These are phyloP conservation scores for Lojkania enalia DNA, from an alignment of 2,329 filamentous ascomycete species.

Conservation along the genomic window DNA sequence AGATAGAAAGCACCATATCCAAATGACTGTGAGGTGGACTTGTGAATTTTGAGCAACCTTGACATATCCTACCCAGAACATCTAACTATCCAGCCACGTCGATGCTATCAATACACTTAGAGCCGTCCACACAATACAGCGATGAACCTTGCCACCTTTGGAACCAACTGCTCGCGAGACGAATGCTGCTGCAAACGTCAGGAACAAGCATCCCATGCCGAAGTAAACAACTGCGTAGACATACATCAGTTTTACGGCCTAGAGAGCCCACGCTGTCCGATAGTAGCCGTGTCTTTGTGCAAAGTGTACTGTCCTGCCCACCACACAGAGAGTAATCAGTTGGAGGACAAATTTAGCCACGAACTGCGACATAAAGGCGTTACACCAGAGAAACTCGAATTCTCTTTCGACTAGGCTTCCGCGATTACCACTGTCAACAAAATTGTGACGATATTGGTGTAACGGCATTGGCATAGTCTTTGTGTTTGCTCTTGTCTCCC, in stretches of 20 bases:
- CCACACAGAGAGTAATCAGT: conserved; percentile 12
- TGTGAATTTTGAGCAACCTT: conserved; percentile 11
- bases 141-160: too few relatives aligned
- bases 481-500: background rate
- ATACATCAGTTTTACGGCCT: conserved; percentile 11
- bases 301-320: conserved; percentile 16
- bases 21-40: too few relatives aligned
- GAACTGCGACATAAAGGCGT: conserved; percentile 16
- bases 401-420: too few relatives aligned
- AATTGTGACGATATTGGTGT: too few relatives aligned
- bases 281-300: conserved; percentile 11
- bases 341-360: conserved; percentile 16
- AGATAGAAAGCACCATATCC: too few relatives aligned
- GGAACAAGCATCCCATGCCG: conserved; percentile 10
- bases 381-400: conserved; percentile 15
- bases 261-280: conserved; percentile 3
- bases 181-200: conserved; percentile 11
- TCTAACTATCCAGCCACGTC: conserved; percentile 16
- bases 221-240: conserved; percentile 11
- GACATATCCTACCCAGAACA: conserved; percentile 16
- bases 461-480: background rate
- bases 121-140: conserved; percentile 1
- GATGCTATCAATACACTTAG: conserved; percentile 3
- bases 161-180: too few relatives aligned
- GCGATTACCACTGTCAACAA: too few relatives aligned